Conservation (phyloP, 129 eudicot species). For the Heracleum sosnowskyi region DNA sequence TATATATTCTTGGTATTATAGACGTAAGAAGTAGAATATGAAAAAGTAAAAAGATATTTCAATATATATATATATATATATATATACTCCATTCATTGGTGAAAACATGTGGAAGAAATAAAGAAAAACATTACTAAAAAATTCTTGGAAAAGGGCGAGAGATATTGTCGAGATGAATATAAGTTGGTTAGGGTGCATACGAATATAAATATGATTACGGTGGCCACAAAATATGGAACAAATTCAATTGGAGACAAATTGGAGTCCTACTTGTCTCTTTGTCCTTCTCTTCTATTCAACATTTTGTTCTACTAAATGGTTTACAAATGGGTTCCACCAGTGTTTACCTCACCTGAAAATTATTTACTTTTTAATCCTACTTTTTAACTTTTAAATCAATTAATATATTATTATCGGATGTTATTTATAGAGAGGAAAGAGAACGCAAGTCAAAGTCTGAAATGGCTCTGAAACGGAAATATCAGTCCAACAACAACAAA, state of each 20-base stretch:
- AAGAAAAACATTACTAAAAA: neutral
- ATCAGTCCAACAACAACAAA: too few species aligned
- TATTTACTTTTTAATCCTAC: too few species aligned
- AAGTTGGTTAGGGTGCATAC: neutral
- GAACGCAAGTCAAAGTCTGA: too few species aligned
- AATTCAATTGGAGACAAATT: neutral
- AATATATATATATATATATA: too few species aligned
- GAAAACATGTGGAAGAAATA: neutral
- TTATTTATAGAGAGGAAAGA: too few species aligned
- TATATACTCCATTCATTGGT: neutral
- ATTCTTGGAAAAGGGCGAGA: neutral
- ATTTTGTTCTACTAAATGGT: neutral
- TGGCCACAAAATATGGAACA: neutral
- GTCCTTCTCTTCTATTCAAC: conserved; percentile 4
- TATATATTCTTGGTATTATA: too few species aligned
- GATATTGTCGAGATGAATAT: neutral
- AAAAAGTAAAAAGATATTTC: too few species aligned
- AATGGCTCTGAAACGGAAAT: too few species aligned
- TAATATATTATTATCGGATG: too few species aligned
- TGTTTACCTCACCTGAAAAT: neutral
- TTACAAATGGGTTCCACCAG: neutral
- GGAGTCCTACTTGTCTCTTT: conserved; percentile 12
- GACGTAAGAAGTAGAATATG: neutral
- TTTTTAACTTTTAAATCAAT: too few species aligned
- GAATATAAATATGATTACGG: conserved; percentile 10